Evolutionary conservation across 805 yeast genomes (phyloP).

Genomic region (Yarrowia divulgata): DNA sequence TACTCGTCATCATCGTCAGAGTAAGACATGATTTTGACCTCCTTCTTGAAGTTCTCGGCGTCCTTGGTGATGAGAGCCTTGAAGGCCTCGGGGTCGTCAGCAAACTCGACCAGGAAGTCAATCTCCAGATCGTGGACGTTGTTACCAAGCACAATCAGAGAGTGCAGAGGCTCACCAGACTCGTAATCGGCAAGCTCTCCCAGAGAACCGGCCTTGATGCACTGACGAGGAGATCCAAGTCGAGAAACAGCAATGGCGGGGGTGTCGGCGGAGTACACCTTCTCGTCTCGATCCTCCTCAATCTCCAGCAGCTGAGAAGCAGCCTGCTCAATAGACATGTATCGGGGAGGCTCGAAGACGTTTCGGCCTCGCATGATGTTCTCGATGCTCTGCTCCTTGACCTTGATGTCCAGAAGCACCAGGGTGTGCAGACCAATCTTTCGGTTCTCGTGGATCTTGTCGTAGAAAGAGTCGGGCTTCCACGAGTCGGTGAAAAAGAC

Average conservation of each 20-base stretch:
- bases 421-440: conserved; percentile 90
- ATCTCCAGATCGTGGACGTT: conserved; percentile 89
- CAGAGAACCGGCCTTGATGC: conserved; percentile 84
- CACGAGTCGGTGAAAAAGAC: conserved; percentile 94
- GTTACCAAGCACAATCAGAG: conserved; percentile 90
- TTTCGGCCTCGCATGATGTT: conserved; percentile 91
- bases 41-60: conserved; percentile 43
- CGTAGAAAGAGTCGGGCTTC: conserved; percentile 96
- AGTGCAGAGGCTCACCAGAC: conserved; percentile 93
- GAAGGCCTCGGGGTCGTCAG: conserved; percentile 59
- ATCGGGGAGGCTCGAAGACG: conserved; percentile 95
- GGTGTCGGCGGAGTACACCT: conserved; percentile 83
- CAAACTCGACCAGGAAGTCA: conserved; percentile 81
- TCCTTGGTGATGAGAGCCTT: conserved; percentile 56
- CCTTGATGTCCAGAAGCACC: conserved; percentile 88
- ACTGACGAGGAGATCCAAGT: conserved; percentile 84
- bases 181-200: conserved; percentile 80
- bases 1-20: conserved; percentile 41
- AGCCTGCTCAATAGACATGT: conserved; percentile 91
- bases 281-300: conserved; percentile 76
- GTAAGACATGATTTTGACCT: conserved; percentile 33
- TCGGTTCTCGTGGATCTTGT: conserved; percentile 87
- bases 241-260: conserved; percentile 95
- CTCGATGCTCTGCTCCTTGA: conserved; percentile 93
- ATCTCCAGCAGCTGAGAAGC: conserved; percentile 87